A percentile compares a stretch with the other conserved stretches of the same genome.
These are phyloP conservation scores for Penicillium bovifimosum DNA, from an alignment of 495 filamentous ascomycete genomes.

Conservation along the genomic window DNA sequence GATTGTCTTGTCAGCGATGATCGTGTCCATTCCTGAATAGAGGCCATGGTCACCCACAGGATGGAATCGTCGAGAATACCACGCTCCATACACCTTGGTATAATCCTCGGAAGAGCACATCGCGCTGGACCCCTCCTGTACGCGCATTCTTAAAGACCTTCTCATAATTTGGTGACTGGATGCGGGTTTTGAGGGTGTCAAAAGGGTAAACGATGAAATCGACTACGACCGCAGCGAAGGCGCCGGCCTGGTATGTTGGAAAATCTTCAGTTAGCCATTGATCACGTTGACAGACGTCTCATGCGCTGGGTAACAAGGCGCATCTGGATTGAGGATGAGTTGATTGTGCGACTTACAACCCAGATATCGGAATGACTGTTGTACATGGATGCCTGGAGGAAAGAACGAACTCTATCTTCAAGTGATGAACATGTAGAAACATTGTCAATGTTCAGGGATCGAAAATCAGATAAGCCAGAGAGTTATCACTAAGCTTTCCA, in stretches of 20 bases:
- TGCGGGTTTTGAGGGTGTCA: constrained; percentile 80
- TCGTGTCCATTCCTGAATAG: not conserved
- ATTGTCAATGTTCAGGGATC: not conserved
- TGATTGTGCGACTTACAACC: constrained; percentile 31
- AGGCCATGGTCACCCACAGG: constrained; percentile 48
- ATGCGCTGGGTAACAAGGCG: not conserved
- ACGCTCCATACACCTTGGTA: constrained; percentile 90
- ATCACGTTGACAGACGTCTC: not conserved
- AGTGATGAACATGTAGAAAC: not conserved
- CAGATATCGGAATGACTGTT: constrained; percentile 51
- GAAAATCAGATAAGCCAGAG: not conserved
- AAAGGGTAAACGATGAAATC: constrained; percentile 78
- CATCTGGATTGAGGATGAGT: not conserved
- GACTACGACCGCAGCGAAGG: constrained; percentile 70
- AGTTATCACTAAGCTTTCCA: not conserved
- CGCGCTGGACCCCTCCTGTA: constrained; percentile 46
- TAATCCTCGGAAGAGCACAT: constrained; percentile 62
- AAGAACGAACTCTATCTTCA: not conserved
- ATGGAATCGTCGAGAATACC: constrained; percentile 79
- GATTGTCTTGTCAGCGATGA: not conserved
- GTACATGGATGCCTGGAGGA: constrained; percentile 19
- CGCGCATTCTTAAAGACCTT: constrained; percentile 53
- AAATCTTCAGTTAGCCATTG: not conserved
- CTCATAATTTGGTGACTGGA: constrained; percentile 70
- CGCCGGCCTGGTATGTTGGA: constrained; percentile 60